phyloP scores from a whole-genome alignment of 768 basidiomycete species.

The Trametes elegans region DNA sequence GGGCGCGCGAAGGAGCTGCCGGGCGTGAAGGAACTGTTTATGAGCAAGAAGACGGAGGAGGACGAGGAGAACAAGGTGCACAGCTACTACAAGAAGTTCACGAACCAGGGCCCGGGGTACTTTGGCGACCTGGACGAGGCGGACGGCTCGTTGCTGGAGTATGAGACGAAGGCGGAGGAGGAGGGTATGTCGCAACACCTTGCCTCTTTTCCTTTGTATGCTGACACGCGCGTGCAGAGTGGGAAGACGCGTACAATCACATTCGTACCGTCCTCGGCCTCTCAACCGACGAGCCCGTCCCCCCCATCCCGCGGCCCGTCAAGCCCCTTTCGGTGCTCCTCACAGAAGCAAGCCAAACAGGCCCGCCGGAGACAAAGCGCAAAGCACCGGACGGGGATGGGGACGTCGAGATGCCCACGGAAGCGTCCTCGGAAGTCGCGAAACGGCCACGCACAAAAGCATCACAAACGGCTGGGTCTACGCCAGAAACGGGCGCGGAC shows the following conservation, averaged over 20 bases:
- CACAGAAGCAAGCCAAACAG: constrained; percentile 24
- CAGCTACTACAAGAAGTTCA: constrained; percentile 82
- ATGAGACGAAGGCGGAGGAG: constrained; percentile 69
- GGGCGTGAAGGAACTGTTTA: constrained; percentile 93
- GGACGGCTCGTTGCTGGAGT: constrained; percentile 63
- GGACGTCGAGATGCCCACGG: constrained; percentile 35
- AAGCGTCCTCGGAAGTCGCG: constrained; percentile 27
- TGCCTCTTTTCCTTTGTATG: neutral
- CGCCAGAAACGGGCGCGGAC: constrained; percentile 11
- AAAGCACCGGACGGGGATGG: constrained; percentile 47
- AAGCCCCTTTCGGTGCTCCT: constrained; percentile 24
- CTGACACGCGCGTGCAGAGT: constrained; percentile 43
- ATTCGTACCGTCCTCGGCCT: constrained; percentile 54
- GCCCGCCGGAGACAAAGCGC: constrained; percentile 43
- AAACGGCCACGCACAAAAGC: constrained; percentile 32
- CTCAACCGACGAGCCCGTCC: constrained; percentile 48
- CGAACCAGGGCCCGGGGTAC: constrained; percentile 83
- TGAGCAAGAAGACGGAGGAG: constrained; percentile 80
- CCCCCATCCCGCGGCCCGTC: constrained; percentile 46
- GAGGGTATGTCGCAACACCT: constrained; percentile 49
- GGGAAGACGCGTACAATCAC: constrained; percentile 58
- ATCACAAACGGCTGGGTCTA: constrained; percentile 14
- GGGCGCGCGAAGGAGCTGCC: constrained; percentile 95
- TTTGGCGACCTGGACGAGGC: constrained; percentile 90
- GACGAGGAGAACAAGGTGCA: constrained; percentile 83